These are phyloP conservation scores for Mentha longifolia DNA, from an alignment of 257 asterid genomes.

Conservation along the genomic window DNA sequence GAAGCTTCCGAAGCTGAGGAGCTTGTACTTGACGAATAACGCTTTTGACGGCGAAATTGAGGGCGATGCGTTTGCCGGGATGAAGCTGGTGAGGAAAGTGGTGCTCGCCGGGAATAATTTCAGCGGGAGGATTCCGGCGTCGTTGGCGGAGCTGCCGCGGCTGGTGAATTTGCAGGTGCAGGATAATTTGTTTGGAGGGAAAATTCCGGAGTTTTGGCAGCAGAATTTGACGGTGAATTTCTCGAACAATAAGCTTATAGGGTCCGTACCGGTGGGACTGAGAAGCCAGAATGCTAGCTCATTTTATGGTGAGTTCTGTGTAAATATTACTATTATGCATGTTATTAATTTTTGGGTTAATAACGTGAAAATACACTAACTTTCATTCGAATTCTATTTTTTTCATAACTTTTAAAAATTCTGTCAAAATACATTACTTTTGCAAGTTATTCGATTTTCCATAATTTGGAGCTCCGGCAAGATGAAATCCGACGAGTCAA, in stretches of 20 bases:
- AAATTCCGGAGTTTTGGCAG: conserved; percentile 60
- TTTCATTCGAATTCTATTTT: no score
- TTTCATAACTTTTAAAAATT: no score
- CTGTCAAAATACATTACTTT: no score
- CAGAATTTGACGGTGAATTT: conserved; percentile 46
- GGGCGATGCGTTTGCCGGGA: conserved; percentile 52
- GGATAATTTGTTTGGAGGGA: conserved; percentile 52
- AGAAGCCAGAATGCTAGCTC: conserved; percentile 38
- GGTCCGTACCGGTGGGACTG: conserved; percentile 49
- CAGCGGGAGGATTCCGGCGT: conserved; percentile 54
- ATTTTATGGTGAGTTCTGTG: conserved; percentile 49
- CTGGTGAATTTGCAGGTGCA: conserved; percentile 58
- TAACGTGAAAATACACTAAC: no score
- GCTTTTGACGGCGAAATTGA: conserved; percentile 58
- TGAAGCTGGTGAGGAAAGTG: conserved; percentile 54
- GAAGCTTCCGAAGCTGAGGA: conserved; percentile 50
- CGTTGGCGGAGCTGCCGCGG: conserved; percentile 52
- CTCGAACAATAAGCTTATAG: conserved; percentile 55
- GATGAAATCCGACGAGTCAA: no score
- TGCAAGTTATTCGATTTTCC: no score
- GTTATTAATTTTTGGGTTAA: no score
- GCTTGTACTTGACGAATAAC: conserved; percentile 57
- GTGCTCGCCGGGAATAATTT: conserved; percentile 48
- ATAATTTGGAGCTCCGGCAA: no score
- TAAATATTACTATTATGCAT: no score